Conservation (phyloP, 768 basidiomycete species). For the Favolaschia claudopus region DNA sequence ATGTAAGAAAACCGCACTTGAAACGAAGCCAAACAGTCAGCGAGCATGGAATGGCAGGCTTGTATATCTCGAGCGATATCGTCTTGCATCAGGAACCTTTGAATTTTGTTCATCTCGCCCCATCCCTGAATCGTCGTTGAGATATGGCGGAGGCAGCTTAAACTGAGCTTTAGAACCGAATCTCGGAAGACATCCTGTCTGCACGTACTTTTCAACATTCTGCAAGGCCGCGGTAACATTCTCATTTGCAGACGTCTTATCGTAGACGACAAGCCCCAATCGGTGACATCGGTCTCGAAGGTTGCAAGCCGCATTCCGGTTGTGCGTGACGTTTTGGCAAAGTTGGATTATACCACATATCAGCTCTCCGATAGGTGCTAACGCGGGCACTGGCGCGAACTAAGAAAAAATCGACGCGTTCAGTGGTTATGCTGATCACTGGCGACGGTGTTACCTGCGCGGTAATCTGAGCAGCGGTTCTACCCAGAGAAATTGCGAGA, state of each 20-base stretch:
- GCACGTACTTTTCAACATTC: conserved; percentile 44
- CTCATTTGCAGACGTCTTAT: conserved; percentile 36
- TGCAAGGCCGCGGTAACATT: conserved; percentile 41
- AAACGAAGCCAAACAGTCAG: conserved; percentile 55
- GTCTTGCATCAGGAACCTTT: conserved; percentile 54
- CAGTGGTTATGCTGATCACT: too few relatives aligned
- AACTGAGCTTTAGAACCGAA: neutral
- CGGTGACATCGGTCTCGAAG: conserved; percentile 55
- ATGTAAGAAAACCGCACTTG: conserved; percentile 42
- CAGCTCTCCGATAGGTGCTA: conserved; percentile 49
- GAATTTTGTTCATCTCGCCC: conserved; percentile 45
- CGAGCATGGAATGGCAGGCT: conserved; percentile 51
- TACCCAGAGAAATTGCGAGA: conserved; percentile 32
- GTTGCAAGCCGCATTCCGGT: conserved; percentile 50
- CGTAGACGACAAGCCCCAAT: conserved; percentile 48
- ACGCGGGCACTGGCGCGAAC: conserved; percentile 56
- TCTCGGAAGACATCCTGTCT: conserved; percentile 1
- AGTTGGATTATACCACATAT: conserved; percentile 53
- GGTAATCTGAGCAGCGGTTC: conserved; percentile 51
- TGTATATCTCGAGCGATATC: conserved; percentile 54
- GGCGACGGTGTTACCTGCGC: too few relatives aligned
- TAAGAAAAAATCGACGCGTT: too few relatives aligned
- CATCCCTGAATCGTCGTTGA: conserved; percentile 51
- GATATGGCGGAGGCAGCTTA: conserved; percentile 43
- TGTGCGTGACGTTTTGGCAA: conserved; percentile 55